These are phyloP conservation scores for Capsella rubella DNA, from an alignment of 441 rosid genomes.

Conservation along the genomic window DNA sequence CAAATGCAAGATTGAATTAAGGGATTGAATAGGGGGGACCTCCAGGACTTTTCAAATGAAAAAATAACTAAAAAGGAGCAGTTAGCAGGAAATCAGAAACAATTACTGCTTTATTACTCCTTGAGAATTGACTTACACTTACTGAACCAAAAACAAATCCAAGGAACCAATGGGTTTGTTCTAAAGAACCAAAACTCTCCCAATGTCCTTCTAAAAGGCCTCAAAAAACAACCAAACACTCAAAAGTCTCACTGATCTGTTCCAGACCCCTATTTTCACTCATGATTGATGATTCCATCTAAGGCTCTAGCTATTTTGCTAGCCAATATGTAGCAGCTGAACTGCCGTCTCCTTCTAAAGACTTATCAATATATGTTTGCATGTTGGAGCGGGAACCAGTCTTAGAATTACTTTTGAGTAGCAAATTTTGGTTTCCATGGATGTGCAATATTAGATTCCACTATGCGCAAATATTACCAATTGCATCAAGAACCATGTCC, in stretches of 20 bases:
- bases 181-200: constrained; percentile 5
- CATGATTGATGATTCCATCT: constrained; percentile 2
- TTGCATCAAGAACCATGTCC: constrained; percentile 11
- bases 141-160: neutral
- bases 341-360: constrained; percentile 11
- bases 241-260: constrained; percentile 16
- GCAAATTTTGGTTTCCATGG: constrained; percentile 13
- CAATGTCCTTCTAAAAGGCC: neutral
- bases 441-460: constrained; percentile 19
- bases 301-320: constrained; percentile 18
- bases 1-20: neutral
- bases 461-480: constrained; percentile 23
- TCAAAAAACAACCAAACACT: constrained; percentile 3
- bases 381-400: constrained; percentile 8
- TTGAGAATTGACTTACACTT: neutral
- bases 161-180: constrained; percentile 21
- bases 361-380: constrained; percentile 10
- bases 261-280: constrained; percentile 10
- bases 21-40: neutral
- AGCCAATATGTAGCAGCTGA: constrained; percentile 5
- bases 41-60: constrained; percentile 17
- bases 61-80: neutral
- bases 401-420: constrained; percentile 26
- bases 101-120: neutral
- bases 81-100: neutral